Conservation (phyloP, 148 eudicot genomes). For the Fagopyrum tataricum region DNA sequence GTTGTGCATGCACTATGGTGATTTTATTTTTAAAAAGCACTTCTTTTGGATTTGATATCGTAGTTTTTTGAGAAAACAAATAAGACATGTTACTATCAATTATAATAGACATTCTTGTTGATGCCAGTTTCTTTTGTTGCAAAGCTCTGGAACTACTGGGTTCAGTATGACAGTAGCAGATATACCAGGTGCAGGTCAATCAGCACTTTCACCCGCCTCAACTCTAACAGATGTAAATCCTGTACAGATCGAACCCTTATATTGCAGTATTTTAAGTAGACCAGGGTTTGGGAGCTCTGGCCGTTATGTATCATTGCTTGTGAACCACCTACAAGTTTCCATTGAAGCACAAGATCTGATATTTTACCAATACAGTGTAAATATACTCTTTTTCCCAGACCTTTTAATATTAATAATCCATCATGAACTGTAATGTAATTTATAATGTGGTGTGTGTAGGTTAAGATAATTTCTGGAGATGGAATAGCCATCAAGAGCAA, state of each 20-base stretch:
- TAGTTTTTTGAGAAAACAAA: no score
- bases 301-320: slow-evolving; percentile 36
- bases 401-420: not conserved
- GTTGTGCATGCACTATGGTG: no score
- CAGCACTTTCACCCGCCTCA: slow-evolving; percentile 33
- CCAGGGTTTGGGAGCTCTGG: slow-evolving; percentile 71
- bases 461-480: slow-evolving; percentile 50
- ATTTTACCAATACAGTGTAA: slow-evolving; percentile 74
- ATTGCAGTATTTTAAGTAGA: slow-evolving; percentile 47
- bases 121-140: not conserved
- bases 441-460: slow-evolving; percentile 33
- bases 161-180: slow-evolving; percentile 36
- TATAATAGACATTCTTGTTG: not conserved
- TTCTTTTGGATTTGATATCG: no score
- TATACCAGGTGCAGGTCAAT: slow-evolving; percentile 21
- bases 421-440: not conserved
- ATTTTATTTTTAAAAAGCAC: no score
- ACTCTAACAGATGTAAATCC: slow-evolving; percentile 23
- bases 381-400: not conserved
- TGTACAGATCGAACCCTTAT: slow-evolving; percentile 28
- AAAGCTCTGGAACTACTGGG: not conserved
- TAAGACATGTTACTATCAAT: not conserved
- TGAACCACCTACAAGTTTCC: slow-evolving; percentile 71
- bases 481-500: slow-evolving; percentile 42
- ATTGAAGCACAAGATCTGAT: slow-evolving; percentile 30